Evolutionary conservation across 1,139 yeast genomes (phyloP), one percentile per base, ranked within the genome.

Genomic region (Yamadazyma songkhlaensis): DNA sequence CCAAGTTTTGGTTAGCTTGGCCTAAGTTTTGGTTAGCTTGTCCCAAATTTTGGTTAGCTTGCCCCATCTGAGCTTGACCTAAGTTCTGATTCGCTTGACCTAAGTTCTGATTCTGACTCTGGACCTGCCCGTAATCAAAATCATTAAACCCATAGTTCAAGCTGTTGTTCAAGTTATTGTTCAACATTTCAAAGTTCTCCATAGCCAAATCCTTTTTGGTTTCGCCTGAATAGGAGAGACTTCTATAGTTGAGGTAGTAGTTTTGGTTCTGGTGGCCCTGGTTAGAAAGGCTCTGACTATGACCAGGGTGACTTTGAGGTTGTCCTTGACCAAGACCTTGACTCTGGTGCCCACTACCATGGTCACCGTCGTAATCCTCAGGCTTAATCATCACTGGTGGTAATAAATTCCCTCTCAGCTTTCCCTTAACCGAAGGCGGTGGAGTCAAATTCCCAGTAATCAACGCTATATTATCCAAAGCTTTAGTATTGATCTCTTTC

Each of bases 401-500:
- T 40, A 65, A 54, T 36, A 65, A 56, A 42, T 61, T 59, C 3
- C 12, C 26, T 14, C 12, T 29, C 23, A 25, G 25, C n/a, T 13
- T 13, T 12, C 25, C 35, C 22, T 33, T 39, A 13, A 39, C 23
- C 9, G 39, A 29, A 12, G 42, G 42, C 8, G 42, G 42, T n/a
- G 42, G 42, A 9, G 42, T 36, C 25, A 38, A 38, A 9, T 31
- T 15, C 11, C 32, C 34, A 15, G 67, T 62, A 32, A 62, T 57
- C 49, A 48, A 34, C 2, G 48, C 57, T 31, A 67, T 55, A 38
- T 66, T 66, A 35, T 67, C 73, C 52, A 67, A 51, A 5, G 72
- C 55, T 45, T 60, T 63, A 10, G 64, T 39, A 49, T 65, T 61
- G 33, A 66, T 53, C 26, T 41, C 43, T n/a, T 26, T 23, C 11